These are phyloP conservation scores for Aspergillus novoparasiticus DNA, from an alignment of 2,329 filamentous ascomycete genomes.

Conservation along the genomic window DNA sequence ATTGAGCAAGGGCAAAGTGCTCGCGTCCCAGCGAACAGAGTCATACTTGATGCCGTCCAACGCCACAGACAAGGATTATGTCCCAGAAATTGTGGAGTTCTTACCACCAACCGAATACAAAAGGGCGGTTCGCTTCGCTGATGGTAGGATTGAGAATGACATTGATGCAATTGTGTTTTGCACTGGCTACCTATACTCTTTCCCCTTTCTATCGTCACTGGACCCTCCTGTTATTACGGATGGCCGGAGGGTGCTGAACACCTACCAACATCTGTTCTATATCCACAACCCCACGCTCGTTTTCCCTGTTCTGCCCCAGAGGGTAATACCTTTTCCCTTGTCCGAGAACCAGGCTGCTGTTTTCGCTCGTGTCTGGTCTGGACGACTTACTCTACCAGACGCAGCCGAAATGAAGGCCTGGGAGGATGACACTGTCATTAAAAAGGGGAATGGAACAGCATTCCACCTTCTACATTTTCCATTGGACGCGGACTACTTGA, in stretches of 20 bases:
- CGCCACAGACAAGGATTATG: constrained; percentile 58
- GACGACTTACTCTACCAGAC: constrained; percentile 66
- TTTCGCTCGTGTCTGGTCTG: constrained; percentile 75
- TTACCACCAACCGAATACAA: constrained; percentile 54
- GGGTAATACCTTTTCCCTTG: constrained; percentile 84
- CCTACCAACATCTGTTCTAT: constrained; percentile 81
- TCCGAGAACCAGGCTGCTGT: constrained; percentile 78
- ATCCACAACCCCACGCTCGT: constrained; percentile 74
- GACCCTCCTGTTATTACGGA: constrained; percentile 63
- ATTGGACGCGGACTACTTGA: constrained; percentile 49
- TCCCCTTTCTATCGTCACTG: constrained; percentile 66
- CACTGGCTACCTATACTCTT: constrained; percentile 85
- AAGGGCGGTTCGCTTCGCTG: constrained; percentile 66
- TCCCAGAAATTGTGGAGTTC: constrained; percentile 57
- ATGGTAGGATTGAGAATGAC: constrained; percentile 65
- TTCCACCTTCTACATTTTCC: constrained; percentile 60
- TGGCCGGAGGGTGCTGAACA: constrained; percentile 69
- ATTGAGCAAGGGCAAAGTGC: constrained; percentile 61
- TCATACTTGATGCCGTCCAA: constrained; percentile 46
- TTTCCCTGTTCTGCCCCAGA: constrained; percentile 75
- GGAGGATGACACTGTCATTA: constrained; percentile 54
- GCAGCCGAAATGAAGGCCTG: constrained; percentile 67
- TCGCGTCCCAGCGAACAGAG: constrained; percentile 63
- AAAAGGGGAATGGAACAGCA: constrained; percentile 49
- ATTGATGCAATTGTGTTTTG: constrained; percentile 82